Base-by-base conservation (phyloP, 129 eudicot genomes). In the Helichrysum umbraculigerum region DNA sequence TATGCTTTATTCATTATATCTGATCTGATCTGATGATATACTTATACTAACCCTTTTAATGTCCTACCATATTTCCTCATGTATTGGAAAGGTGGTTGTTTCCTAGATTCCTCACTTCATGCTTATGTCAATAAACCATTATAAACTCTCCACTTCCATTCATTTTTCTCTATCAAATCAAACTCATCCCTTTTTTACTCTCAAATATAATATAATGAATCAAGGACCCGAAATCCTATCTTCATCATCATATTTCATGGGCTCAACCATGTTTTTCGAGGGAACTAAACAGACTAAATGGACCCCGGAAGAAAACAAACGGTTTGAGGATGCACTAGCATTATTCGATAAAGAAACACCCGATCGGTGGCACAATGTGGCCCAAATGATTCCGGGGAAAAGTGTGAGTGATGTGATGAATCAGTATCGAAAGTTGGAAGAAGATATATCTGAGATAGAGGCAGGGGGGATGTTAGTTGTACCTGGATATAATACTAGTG, bases 291-390 rank as follows among this genome's bases (percentile, higher is more conserved):
- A 52, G 14, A 85, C 96, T 21, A 83, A 74, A 50, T 92, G 98
- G 98, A 89, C 96, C 7, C 71, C 81, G 0, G 93, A 87, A 76
- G 98, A 92, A 79, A 92, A 92, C 87, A 92, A 92, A 66, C 70
- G 29, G 76, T 92, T 92, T 64, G 98, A 92, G 71, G 82, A 83
- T 34, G 98, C 98, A 4, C 78, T 90, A 2, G 96, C 96, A 1
- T 76, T 90, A 44, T 86, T 60, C 21, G 96, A 88, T 52, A 81
- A 88, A 74, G 96, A 92, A 41, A 89, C 91, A 0, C 98, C 98
- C 0, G 98, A 92, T 61, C 78, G 96, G 30, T 89, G 96, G 96
- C 81, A 82, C 79, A 89, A 89, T 81, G 96, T 92, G 79, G 96
- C 98, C 16, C 79, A 88, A 20, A 78, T 89, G 96, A 78, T 92